Base-by-base conservation (phyloP, 768 basidiomycete species). In the Lactarius psammicola region DNA sequence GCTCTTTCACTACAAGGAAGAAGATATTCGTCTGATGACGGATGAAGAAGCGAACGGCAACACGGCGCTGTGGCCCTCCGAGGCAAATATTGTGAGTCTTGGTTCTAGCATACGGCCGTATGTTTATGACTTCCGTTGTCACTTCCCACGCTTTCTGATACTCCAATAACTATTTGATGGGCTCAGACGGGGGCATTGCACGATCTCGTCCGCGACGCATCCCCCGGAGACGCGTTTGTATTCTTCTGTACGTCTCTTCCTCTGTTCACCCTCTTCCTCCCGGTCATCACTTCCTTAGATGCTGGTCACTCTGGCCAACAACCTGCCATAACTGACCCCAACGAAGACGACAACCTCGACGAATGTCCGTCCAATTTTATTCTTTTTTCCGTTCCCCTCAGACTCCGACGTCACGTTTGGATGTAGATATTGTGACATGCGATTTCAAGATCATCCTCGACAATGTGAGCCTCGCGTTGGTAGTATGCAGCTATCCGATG, bases 11-110 rank as follows among this genome's bases (percentile, higher is more conserved):
- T 69, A 55, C 36, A 33, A 34, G 17, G 65, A 59, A 20, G 26
- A 59, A 3, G 68, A 69, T 3, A 63, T 67, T 13, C 4, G 53
- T 8, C 33, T 67, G 13, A 69, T 71, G 68, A 69, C 65, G 3
- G 70, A 71, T 15, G 63, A 69, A 7, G 58, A 67, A 1, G 23
- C 4, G 5, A 62, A 51, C 42, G 6, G 9, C 0, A 31, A n/a
- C 10, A 64, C 66, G 1, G 11, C 34, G 4, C 33, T 44, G 0
- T 69, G 59, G 60, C 70, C 68, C 10, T 67, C 65, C 11, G 30
- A 30, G 38, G 40, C 38, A 8, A 69, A 71, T 42, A 67, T 71
- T 9, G 70, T 69, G 33, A 36, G 70, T 53, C 30, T 62, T n/a
- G n/a, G n/a, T 2, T 44, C 11, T 42, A 20, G 44, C 46, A 49